A percentile compares a stretch with the other conserved stretches of the same genome.
These are phyloP conservation scores for Turritis glabra DNA, from an alignment of 345 rosid genomes.

Conservation along the genomic window DNA sequence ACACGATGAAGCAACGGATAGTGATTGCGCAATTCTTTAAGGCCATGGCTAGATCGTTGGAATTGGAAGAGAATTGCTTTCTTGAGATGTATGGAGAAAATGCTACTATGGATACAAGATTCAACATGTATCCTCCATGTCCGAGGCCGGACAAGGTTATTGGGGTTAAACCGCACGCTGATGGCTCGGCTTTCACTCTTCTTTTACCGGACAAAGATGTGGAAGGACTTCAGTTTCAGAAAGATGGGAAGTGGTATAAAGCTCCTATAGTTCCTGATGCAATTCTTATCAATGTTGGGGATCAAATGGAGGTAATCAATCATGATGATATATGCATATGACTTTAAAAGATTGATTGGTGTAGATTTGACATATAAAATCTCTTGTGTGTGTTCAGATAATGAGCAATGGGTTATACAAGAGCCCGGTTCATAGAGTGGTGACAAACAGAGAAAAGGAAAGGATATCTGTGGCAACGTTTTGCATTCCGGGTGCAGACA, in stretches of 20 bases:
- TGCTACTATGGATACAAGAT: conserved; percentile 46
- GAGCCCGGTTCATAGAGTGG: conserved; percentile 53
- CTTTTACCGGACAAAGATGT: conserved; percentile 57
- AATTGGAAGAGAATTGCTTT: conserved; percentile 49
- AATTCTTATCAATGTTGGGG: conserved; percentile 58
- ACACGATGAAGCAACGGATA: conserved; percentile 31
- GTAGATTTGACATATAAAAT: not conserved
- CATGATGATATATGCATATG: not conserved
- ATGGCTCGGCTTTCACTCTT: conserved; percentile 59
- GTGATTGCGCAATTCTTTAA: conserved; percentile 41
- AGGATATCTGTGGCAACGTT: conserved; percentile 57
- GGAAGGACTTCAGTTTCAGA: conserved; percentile 53
- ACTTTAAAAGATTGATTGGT: not conserved
- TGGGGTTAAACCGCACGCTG: conserved; percentile 61
- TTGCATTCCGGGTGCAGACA: conserved; percentile 44
- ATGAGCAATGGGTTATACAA: conserved; percentile 68
- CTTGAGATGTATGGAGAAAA: conserved; percentile 49
- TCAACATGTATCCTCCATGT: conserved; percentile 63
- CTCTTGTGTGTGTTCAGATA: conserved; percentile 34
- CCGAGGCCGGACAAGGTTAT: conserved; percentile 55
- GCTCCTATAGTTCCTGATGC: conserved; percentile 51
- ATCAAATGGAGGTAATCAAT: conserved; percentile 49
- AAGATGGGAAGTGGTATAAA: conserved; percentile 53
- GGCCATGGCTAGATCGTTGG: conserved; percentile 56
- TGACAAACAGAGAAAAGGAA: conserved; percentile 49